phyloP scores from a whole-genome alignment of 352 stramenopile species.

The Globisporangium cylindrosporum region DNA sequence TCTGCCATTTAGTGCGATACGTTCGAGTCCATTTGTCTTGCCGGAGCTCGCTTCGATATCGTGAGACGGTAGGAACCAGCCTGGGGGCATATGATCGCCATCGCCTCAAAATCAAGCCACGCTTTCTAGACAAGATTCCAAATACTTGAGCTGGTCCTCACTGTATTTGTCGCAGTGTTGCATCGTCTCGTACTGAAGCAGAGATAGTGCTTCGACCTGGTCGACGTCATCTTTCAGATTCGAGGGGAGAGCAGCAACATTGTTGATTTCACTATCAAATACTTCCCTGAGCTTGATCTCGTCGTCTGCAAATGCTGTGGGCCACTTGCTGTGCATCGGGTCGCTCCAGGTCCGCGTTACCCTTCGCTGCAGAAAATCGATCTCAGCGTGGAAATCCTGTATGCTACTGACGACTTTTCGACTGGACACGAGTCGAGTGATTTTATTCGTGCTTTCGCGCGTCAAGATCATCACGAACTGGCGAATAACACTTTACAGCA shows the following conservation, averaged over 20 bases:
- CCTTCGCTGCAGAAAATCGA: constrained; percentile 3
- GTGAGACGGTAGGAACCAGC: constrained; percentile 80
- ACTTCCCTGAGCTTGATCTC: neutral
- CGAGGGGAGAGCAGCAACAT: neutral
- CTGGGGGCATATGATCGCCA: neutral
- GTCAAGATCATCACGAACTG: constrained; percentile 6
- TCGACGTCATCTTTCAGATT: neutral
- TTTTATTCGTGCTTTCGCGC: neutral
- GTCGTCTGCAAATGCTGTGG: neutral
- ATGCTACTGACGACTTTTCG: neutral
- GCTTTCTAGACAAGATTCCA: constrained; percentile 1
- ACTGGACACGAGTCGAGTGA: constrained; percentile 2
- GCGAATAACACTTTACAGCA: neutral
- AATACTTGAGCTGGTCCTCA: neutral
- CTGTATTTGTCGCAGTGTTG: constrained; percentile 11
- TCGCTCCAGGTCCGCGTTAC: neutral
- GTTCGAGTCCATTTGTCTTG: neutral
- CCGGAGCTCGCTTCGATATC: constrained; percentile 14
- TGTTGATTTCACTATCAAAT: neutral
- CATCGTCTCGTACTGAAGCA: constrained; percentile 7
- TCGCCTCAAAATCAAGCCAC: neutral
- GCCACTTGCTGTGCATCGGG: too few relatives aligned
- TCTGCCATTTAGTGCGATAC: constrained; percentile 29
- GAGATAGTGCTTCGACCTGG: neutral
- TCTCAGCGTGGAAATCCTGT: constrained; percentile 10